Evolutionary conservation across 805 yeast genomes (phyloP).

Genomic region (Candida sonorensis): DNA sequence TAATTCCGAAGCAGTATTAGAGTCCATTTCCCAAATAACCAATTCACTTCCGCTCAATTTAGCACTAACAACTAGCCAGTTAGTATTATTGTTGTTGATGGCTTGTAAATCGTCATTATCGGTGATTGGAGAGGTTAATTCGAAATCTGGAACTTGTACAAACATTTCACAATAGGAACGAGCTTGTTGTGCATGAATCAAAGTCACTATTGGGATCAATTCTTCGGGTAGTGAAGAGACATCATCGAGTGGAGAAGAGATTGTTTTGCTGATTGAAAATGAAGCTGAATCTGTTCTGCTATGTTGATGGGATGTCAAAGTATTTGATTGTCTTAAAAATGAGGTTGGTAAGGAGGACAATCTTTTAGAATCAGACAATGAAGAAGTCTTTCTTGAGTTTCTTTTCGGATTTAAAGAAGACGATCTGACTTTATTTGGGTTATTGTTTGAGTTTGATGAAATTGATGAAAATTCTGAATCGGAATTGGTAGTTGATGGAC

Average conservation of each 20-base stretch:
- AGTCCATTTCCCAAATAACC: conserved; percentile 39
- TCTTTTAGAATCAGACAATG: conserved; percentile 13
- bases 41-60: conserved; percentile 46
- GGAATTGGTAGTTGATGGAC: conserved; percentile 1
- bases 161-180: conserved; percentile 47
- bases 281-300: conserved; percentile 10
- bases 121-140: too few species aligned
- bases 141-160: conserved; percentile 19
- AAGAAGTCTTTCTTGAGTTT: conserved; percentile 1
- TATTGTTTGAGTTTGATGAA: too few species aligned
- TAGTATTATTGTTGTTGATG: conserved; percentile 3
- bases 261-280: conserved; percentile 11
- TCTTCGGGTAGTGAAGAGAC: conserved; percentile 45
- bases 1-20: conserved; percentile 19
- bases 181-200: conserved; percentile 62
- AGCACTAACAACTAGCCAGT: conserved; percentile 23
- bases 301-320: conserved; percentile 9
- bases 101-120: too few species aligned
- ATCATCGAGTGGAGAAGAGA: conserved; percentile 11
- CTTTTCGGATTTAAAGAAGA: not conserved
- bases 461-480: too few species aligned
- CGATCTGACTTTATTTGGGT: too few species aligned
- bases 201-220: conserved; percentile 62
- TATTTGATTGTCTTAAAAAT: conserved; percentile 21
- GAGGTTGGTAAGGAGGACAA: conserved; percentile 26